These are phyloP conservation scores for Grosmannia serpens DNA, from an alignment of 2,329 filamentous ascomycete species.

Conservation along the genomic window DNA sequence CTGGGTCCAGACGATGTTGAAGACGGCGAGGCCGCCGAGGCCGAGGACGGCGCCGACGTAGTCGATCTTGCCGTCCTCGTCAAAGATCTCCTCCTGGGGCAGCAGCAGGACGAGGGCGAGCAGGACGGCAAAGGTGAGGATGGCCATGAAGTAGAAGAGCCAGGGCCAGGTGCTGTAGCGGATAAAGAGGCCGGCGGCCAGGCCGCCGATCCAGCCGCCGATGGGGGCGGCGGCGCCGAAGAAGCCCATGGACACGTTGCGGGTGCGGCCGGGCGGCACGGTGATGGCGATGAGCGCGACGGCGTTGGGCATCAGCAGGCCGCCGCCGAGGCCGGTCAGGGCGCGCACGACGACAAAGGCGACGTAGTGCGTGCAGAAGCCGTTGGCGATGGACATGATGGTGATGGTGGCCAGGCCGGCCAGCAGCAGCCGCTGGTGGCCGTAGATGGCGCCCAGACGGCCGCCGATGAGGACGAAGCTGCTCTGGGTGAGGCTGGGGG, in stretches of 20 bases:
- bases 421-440: constrained; percentile 35
- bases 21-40: constrained; percentile 6
- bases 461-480: constrained; percentile 41
- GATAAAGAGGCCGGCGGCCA: constrained; percentile 27
- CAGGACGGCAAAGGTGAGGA: constrained; percentile 9
- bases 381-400: constrained; percentile 30
- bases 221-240: constrained; percentile 35
- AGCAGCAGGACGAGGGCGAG: constrained; percentile 10
- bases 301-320: constrained; percentile 39
- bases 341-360: constrained; percentile 31
- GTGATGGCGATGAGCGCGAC: constrained; percentile 36
- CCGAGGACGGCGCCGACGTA: constrained; percentile 10
- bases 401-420: constrained; percentile 29
- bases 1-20: constrained; percentile 11
- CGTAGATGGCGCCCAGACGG: constrained; percentile 39
- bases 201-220: constrained; percentile 28
- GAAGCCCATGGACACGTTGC: constrained; percentile 32
- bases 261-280: constrained; percentile 31
- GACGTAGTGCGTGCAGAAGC: constrained; percentile 29
- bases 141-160: constrained; percentile 20
- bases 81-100: constrained; percentile 15
- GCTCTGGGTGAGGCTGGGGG: constrained; percentile 32
- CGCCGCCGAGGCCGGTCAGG: constrained; percentile 38
- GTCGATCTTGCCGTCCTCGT: constrained; percentile 9
- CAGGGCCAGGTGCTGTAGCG: constrained; percentile 24